A percentile compares a stretch with the other conserved stretches of the same genome.
phyloP scores from a whole-genome alignment of 2,329 filamentous ascomycete genomes.

The Arthrobotrys iridis region DNA sequence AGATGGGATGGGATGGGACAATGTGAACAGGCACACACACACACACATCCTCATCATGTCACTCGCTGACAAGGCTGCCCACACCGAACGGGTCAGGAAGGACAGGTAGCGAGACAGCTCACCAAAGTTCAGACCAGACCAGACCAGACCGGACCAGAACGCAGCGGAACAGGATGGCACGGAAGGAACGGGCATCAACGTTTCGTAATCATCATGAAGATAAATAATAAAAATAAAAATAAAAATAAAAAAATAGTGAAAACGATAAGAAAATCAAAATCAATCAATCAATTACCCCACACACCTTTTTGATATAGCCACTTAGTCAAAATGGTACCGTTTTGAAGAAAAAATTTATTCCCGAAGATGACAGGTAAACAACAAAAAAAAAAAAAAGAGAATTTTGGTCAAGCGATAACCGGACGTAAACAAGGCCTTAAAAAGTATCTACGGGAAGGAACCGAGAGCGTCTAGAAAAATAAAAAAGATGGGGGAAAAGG shows the following conservation, averaged over 20 bases:
- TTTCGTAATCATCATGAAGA: not conserved
- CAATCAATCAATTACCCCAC: too few relatives aligned
- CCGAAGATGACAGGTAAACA: conserved; percentile 19
- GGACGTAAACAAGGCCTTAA: too few relatives aligned
- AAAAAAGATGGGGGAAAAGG: not conserved
- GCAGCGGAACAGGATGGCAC: not conserved
- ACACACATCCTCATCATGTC: too few relatives aligned
- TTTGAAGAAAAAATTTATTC: too few relatives aligned
- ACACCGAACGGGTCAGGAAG: not conserved
- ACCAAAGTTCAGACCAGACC: not conserved
- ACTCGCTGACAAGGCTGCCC: too few relatives aligned
- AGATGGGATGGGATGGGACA: too few relatives aligned
- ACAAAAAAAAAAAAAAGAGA: not conserved
- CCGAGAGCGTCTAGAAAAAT: conserved; percentile 1
- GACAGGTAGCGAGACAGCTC: too few relatives aligned
- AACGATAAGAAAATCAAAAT: too few relatives aligned
- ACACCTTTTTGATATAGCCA: too few relatives aligned
- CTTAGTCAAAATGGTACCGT: too few relatives aligned
- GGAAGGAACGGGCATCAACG: not conserved
- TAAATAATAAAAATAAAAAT: not conserved
- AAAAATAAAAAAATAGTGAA: too few relatives aligned
- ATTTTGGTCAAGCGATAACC: not conserved
- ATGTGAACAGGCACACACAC: too few relatives aligned
- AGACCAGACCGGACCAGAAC: not conserved
- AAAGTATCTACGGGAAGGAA: conserved; percentile 1